Evolutionary conservation across 352 stramenopile species (phyloP).

Genomic region (Phytophthora fragariae): DNA sequence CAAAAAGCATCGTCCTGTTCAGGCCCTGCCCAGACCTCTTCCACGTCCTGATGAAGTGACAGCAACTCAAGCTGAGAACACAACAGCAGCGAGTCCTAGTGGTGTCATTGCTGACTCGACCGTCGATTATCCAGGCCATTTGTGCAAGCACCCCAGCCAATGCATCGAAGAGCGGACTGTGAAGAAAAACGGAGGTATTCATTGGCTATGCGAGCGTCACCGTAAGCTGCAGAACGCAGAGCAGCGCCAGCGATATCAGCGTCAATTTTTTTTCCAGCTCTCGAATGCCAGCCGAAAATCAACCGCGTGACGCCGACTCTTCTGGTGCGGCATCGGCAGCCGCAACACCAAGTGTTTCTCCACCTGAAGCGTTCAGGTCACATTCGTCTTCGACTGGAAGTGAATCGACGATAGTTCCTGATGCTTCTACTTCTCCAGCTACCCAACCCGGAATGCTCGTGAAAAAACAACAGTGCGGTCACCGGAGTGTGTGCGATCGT

Average conservation of each 20-base stretch:
- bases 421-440: neutral
- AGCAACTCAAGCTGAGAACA: neutral
- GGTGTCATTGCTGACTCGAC: neutral
- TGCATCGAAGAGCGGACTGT: too few relatives aligned
- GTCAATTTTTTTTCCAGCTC: neutral
- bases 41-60: neutral
- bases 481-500: neutral
- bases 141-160: conserved; percentile 5
- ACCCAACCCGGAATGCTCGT: neutral
- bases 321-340: neutral
- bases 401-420: neutral
- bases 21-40: too few relatives aligned
- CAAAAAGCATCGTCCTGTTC: too few relatives aligned
- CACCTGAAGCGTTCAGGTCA: neutral
- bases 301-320: neutral
- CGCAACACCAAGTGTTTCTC: conserved; percentile 1
- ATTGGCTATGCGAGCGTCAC: conserved; percentile 5
- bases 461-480: conserved; percentile 1
- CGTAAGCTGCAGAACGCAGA: conserved; percentile 2
- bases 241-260: neutral
- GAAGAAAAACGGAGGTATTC: too few relatives aligned
- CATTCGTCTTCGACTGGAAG: neutral
- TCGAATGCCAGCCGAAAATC: neutral
- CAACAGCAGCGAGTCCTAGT: neutral
- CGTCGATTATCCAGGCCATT: neutral